Evolutionary conservation across 192 early-diverging fungal species (phyloP), one percentile per base, ranked within the genome.

Genomic region (Backusella liffmaniae): DNA sequence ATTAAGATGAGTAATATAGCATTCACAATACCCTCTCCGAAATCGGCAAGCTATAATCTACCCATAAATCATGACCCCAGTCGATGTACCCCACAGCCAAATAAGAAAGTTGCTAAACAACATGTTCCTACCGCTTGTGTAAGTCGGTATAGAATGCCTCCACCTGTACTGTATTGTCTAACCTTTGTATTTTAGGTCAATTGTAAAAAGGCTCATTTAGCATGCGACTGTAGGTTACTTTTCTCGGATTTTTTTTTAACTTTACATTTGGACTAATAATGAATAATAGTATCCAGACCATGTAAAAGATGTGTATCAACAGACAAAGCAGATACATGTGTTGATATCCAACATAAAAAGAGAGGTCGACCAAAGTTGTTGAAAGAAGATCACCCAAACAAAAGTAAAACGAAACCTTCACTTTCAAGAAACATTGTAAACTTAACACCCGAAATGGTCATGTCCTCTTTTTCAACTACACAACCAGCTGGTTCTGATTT

Each of bases 301-400:
- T 96, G 95, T 79, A 90, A 90, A 75, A 84, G 94, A 46, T 96
- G 95, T 82, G 84, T 90, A 12, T 85, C 89, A 12, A 73, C 93
- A 26, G 89, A 89, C 34, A 93, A 91, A 79, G 85, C 87, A 46
- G 93, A 93, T 77, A 90, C 91, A 12, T 96, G 95, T 76, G 84
- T 90, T n/a, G 95, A 96, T 81, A 92, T 94, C 39, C 90, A 92
- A 83, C 94, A 95, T 83, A 96, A 96, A 80, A 93, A 92, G 70
- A 86, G 95, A 73, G 95, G 95, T 26, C 85, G 95, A 9, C 95
- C 95, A 56, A 69, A 69, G 21, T 12, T 41, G 2, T 2, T 15
- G 79, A 92, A 91, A 68, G 84, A 94, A 72, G 94, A 94, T n/a
- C 87, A 93, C 1, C 94, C 94, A 66, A 91, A 91, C 73, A 78